Percentiles rank a stretch among this genome's conserved stretches.
phyloP scores from a whole-genome alignment of 805 yeast genomes.

The Kodamaea laetipori region DNA sequence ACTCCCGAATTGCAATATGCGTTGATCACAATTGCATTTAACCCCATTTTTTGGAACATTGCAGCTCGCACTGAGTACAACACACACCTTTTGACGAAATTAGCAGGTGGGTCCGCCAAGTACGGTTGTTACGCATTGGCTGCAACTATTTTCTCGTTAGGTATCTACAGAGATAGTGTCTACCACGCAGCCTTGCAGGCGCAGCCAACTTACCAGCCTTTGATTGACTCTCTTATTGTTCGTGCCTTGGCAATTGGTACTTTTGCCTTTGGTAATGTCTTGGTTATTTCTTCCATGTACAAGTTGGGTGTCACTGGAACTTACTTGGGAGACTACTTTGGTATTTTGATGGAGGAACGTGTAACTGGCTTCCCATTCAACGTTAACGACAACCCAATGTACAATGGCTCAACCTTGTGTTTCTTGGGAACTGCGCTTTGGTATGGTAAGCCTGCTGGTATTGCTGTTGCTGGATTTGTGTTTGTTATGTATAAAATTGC shows the following conservation, averaged over 20 bases:
- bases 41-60: conserved; percentile 94
- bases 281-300: conserved; percentile 86
- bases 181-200: conserved; percentile 68
- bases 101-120: conserved; percentile 61
- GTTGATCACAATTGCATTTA: conserved; percentile 74
- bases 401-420: conserved; percentile 85
- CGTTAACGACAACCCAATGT: conserved; percentile 92
- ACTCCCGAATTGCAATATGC: conserved; percentile 38
- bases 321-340: conserved; percentile 95
- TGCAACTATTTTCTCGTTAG: conserved; percentile 77
- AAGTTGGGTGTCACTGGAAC: conserved; percentile 95
- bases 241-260: conserved; percentile 53
- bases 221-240: conserved; percentile 42
- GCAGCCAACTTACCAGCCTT: conserved; percentile 67
- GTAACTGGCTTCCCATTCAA: conserved; percentile 94
- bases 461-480: conserved; percentile 71
- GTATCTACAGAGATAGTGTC: conserved; percentile 76
- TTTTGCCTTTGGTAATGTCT: conserved; percentile 72
- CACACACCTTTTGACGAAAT: conserved; percentile 71
- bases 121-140: conserved; percentile 87
- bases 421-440: conserved; percentile 89
- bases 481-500: conserved; percentile 83
- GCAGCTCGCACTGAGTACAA: conserved; percentile 87
- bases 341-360: conserved; percentile 86
- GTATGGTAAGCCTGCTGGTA: conserved; percentile 89